Conservation (phyloP, 202 grass and related monocot genomes). For the Digitaria exilis region DNA sequence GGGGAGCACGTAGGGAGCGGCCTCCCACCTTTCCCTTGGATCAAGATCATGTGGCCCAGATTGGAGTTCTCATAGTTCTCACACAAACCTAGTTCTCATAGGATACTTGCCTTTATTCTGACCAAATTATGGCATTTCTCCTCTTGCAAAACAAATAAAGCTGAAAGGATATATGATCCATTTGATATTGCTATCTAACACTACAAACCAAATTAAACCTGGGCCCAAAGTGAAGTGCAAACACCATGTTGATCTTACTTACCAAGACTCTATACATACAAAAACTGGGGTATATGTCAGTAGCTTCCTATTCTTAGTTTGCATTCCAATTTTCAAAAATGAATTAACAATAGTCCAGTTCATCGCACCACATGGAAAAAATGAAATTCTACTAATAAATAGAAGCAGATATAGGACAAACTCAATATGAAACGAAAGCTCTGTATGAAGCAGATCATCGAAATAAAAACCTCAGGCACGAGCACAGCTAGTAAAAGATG, state of each 20-base stretch:
- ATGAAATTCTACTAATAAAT: not conserved
- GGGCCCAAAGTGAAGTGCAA: not conserved
- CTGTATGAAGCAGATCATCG: not conserved
- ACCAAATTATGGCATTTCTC: no score
- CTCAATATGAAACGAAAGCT: not conserved
- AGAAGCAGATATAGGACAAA: not conserved
- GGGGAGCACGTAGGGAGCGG: no score
- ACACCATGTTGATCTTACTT: not conserved
- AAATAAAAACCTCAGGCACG: conserved; percentile 2
- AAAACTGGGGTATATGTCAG: not conserved
- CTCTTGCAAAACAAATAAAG: conserved; percentile 6
- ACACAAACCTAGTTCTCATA: no score
- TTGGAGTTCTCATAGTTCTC: no score
- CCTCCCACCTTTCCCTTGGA: no score
- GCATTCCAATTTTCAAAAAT: conserved; percentile 13
- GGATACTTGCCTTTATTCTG: no score
- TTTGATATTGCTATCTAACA: not conserved
- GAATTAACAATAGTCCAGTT: not conserved
- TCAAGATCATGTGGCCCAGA: no score
- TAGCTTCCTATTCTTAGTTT: not conserved
- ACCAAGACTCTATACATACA: not conserved
- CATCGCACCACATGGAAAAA: not conserved
- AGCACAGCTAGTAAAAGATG: not conserved
- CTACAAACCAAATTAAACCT: not conserved
- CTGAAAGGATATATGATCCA: not conserved